A percentile compares a stretch with the other conserved stretches of the same genome.
phyloP scores from a whole-genome alignment of 129 eudicot genomes.

The Flaveria robusta region DNA sequence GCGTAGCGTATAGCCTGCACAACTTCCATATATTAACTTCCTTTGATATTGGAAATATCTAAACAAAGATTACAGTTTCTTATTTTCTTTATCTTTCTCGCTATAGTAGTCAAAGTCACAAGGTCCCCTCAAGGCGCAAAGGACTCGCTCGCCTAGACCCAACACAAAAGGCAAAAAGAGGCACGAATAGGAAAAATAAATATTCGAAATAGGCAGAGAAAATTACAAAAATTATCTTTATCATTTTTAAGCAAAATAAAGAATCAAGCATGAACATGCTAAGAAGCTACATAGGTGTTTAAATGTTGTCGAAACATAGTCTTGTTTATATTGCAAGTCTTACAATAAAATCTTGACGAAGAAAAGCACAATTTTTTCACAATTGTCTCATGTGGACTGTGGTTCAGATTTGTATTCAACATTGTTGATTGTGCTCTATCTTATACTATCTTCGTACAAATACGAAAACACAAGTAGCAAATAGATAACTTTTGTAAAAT shows the following conservation, averaged over 20 bases:
- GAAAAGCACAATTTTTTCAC: no score
- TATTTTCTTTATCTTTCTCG: neutral
- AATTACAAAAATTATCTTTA: no score
- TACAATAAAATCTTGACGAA: no score
- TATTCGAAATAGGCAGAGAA: neutral
- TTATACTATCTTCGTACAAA: no score
- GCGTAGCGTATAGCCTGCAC: conserved; percentile 82
- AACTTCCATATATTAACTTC: conserved; percentile 13
- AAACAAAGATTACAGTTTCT: neutral
- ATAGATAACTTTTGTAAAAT: no score
- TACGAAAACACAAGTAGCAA: no score
- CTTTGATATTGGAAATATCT: neutral
- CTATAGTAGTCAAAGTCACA: neutral
- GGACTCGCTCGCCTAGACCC: neutral
- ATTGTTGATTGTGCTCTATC: no score
- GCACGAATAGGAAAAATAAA: neutral
- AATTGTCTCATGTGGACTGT: no score
- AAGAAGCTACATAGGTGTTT: neutral
- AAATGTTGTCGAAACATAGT: no score
- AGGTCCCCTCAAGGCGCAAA: neutral
- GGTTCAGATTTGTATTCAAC: no score
- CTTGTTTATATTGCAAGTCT: no score
- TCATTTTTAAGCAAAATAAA: neutral
- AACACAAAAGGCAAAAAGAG: neutral
- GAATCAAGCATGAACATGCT: neutral